phyloP scores from a whole-genome alignment of 352 stramenopile genomes.

The Phytophthora foliorum region DNA sequence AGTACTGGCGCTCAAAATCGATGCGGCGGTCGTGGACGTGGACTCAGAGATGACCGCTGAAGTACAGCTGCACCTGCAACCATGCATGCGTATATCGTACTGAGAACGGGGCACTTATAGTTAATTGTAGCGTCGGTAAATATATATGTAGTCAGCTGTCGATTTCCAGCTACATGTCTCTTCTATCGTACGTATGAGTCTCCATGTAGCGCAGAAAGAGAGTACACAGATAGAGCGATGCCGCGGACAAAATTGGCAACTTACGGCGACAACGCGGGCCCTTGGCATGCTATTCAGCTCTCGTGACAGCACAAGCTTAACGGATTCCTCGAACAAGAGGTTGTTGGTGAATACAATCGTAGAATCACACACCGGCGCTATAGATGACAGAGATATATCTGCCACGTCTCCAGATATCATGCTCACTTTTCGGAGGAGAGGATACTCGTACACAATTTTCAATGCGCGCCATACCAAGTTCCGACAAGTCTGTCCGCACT shows the following conservation, averaged over 20 bases:
- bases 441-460: not conserved
- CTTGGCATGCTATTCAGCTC: not conserved
- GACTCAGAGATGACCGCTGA: too few relatives aligned
- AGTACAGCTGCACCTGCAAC: too few relatives aligned
- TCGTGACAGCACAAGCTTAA: not conserved
- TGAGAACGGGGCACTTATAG: not conserved
- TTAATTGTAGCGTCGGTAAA: not conserved
- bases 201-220: not conserved
- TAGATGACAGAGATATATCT: not conserved
- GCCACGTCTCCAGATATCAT: not conserved
- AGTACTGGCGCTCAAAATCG: too few relatives aligned
- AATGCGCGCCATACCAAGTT: not conserved
- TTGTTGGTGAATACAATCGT: conserved; percentile 8
- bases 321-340: conserved; percentile 1
- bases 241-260: not conserved
- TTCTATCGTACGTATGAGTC: not conserved
- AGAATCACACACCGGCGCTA: not conserved
- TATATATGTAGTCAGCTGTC: not conserved
- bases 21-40: too few relatives aligned
- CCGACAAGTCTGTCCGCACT: not conserved
- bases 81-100: too few relatives aligned
- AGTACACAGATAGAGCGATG: conserved; percentile 1
- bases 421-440: not conserved
- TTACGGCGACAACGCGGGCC: not conserved
- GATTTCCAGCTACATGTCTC: not conserved